Conservation (phyloP, 441 rosid genomes). For the Croton laevigatus region DNA sequence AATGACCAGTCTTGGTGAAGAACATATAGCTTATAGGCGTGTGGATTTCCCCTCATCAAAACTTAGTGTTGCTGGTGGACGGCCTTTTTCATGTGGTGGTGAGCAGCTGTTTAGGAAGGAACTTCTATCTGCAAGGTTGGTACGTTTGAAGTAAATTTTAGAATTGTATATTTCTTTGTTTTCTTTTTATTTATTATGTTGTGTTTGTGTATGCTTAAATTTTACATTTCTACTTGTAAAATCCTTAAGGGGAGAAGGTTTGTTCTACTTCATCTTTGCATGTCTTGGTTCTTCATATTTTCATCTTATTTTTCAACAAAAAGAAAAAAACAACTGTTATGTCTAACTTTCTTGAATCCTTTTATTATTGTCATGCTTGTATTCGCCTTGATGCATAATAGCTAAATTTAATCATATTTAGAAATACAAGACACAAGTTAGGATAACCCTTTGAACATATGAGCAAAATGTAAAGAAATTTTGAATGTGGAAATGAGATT, state of each 20-base stretch:
- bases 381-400: not conserved
- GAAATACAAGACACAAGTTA: not conserved
- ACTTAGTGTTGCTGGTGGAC: slow-evolving; percentile 83
- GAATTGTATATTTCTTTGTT: not conserved
- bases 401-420: not conserved
- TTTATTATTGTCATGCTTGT: not conserved
- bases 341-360: not conserved
- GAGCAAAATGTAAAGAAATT: not conserved
- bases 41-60: slow-evolving; percentile 62
- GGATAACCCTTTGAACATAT: not conserved
- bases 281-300: not conserved
- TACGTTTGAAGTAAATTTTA: slow-evolving; percentile 11
- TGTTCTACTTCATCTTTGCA: not conserved
- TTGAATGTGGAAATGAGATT: not conserved
- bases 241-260: not conserved
- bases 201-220: not conserved
- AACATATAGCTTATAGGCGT: slow-evolving; percentile 72
- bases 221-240: not conserved
- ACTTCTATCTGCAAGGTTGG: slow-evolving; percentile 64
- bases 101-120: slow-evolving; percentile 46
- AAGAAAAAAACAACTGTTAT: not conserved
- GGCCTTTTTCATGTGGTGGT: slow-evolving; percentile 92
- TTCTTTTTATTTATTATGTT: not conserved
- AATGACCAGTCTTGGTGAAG: slow-evolving; percentile 68
- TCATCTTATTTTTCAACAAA: not conserved